Evolutionary conservation across 106 monocot species (phyloP), one percentile per base, ranked within the genome.

Genomic region (Dioscorea dumetorum): DNA sequence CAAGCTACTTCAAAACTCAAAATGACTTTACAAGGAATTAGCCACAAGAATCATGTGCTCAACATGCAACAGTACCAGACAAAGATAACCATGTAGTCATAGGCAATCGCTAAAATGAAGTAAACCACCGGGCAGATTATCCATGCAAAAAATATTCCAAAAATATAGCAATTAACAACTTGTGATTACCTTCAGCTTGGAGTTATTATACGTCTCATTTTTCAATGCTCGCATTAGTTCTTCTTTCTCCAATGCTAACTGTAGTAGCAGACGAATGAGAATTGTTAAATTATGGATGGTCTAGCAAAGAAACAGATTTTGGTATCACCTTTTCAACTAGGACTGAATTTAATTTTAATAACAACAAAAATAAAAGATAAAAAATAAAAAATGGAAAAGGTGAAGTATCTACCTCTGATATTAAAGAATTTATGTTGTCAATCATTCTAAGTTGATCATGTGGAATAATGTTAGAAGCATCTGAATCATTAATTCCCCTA

Each of bases 181-280:
- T 28, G n/a, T 31, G n/a, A 72, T 32, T 80, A 94, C 93, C 89
- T 86, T 94, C 58, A 94, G 51, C 82, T 84, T 86, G 69, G 82
- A 86, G 68, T 82, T 80, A 57, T 81, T 86, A 41, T 86, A 76
- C 53, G 84, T 75, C 63, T 94, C 86, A 70, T 79, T 81, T 74
- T 64, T 83, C 64, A 94, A 54, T 17, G 83, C 79, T 62, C 64
- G 81, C 62, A 84, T 72, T 61, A 94, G 67, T 66, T 84, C 86
- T 67, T 89, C 89, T 74, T 87, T 89, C 71, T 94, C 93, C 83
- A 87, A 49, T 22, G 83, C 78, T 62, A 94, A 76, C 93, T 94
- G 79, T 24, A 69, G 70, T 48, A 69, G 70, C 31, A 8, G 50
- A 24, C 22, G 2, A 14, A 24, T 12, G 22, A 12, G 33, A 16